Conservation (phyloP, 306 rosid genomes). For the Rosa lucieae region DNA sequence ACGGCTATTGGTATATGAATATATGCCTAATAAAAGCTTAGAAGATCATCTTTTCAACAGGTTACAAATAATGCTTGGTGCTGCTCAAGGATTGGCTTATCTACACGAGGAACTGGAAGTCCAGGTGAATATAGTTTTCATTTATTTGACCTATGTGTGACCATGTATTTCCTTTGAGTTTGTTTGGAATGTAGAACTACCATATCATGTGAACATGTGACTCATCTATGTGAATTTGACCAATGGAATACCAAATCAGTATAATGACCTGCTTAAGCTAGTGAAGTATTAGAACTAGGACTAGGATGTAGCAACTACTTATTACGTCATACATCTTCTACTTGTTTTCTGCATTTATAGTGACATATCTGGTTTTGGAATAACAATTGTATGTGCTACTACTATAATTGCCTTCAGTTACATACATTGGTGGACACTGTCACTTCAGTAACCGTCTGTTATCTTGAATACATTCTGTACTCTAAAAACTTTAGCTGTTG, state of each 20-base stretch:
- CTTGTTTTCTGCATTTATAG: neutral
- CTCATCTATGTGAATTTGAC: slow-evolving; percentile 1
- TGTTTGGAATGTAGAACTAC: neutral
- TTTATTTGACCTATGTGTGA: slow-evolving; percentile 10
- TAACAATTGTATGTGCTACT: neutral
- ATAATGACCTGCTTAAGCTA: neutral
- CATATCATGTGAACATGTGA: neutral
- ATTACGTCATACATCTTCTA: neutral
- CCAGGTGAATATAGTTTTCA: slow-evolving; percentile 43
- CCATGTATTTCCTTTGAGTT: neutral
- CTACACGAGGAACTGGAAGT: slow-evolving; percentile 75
- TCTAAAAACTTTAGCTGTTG: neutral
- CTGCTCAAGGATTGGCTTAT: slow-evolving; percentile 85
- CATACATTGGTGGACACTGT: neutral
- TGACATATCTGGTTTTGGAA: neutral
- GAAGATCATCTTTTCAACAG: slow-evolving; percentile 83
- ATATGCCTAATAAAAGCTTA: slow-evolving; percentile 78
- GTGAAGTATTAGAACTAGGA: neutral
- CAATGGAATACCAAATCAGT: neutral
- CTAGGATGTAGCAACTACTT: neutral
- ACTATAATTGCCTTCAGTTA: neutral
- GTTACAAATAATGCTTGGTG: slow-evolving; percentile 77
- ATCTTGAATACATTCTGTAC: neutral
- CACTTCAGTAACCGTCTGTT: neutral
- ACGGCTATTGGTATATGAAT: slow-evolving; percentile 81